phyloP scores from a whole-genome alignment of 2,329 filamentous ascomycete species.

The Trichoderma sp. region DNA sequence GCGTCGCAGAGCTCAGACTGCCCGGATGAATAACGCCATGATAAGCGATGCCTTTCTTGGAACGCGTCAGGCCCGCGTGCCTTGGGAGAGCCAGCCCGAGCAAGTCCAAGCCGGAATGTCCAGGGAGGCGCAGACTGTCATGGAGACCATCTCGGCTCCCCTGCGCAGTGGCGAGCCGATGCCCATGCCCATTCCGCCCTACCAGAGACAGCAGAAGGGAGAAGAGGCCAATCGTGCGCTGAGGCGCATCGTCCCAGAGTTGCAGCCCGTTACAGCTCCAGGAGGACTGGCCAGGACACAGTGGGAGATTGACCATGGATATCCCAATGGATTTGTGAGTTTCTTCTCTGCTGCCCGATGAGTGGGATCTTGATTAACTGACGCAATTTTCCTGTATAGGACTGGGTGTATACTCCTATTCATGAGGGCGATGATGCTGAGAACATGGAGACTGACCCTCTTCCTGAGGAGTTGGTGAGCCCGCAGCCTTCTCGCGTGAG shows the following conservation, averaged over 20 bases:
- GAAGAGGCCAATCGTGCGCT: not conserved
- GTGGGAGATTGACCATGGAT: conserved; percentile 12
- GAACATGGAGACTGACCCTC: not conserved
- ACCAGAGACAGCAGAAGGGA: not conserved
- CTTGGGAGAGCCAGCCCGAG: not conserved
- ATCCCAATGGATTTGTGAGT: conserved; percentile 17
- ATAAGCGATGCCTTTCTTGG: conserved; percentile 15
- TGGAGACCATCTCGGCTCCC: not conserved
- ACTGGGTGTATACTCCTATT: not conserved
- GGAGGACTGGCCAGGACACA: conserved; percentile 5
- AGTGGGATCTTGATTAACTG: not conserved
- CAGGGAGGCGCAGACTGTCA: not conserved
- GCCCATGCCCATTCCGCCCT: not conserved
- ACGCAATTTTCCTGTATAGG: not conserved
- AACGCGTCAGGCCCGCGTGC: not conserved
- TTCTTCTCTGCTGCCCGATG: not conserved
- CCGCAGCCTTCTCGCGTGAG: not conserved
- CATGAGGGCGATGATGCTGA: not conserved
- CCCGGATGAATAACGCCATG: not conserved
- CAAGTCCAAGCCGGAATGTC: not conserved
- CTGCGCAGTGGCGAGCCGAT: not conserved
- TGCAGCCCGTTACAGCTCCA: not conserved
- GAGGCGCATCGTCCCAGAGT: conserved; percentile 6
- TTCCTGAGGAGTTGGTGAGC: not conserved
- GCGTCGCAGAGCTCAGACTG: not conserved